phyloP scores from a whole-genome alignment of 2,329 filamentous ascomycete genomes.

The Calonectria leucothoes region DNA sequence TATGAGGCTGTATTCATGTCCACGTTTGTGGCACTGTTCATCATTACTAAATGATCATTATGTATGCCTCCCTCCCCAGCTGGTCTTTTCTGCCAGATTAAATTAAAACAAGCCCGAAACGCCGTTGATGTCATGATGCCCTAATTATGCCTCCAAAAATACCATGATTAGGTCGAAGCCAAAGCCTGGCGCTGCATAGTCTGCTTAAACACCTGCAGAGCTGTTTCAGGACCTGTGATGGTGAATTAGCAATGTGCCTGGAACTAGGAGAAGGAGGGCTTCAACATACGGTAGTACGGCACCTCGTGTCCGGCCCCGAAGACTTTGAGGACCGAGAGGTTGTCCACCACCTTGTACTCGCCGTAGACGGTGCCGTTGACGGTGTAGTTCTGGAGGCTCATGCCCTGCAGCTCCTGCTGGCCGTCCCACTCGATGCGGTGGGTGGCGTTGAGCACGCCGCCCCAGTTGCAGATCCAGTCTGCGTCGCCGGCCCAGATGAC shows the following conservation, averaged over 20 bases:
- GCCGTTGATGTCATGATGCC: not conserved
- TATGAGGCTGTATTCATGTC: not conserved
- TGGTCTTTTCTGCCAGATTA: not conserved
- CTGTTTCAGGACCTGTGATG: conserved; percentile 37
- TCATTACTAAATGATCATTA: not conserved
- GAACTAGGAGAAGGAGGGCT: too few relatives aligned
- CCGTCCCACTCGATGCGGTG: conserved; percentile 58
- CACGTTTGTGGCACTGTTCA: not conserved
- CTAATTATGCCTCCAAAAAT: not conserved
- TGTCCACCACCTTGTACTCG: conserved; percentile 61
- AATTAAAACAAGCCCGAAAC: not conserved
- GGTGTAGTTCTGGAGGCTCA: conserved; percentile 54
- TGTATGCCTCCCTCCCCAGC: not conserved
- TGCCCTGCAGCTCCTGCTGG: conserved; percentile 51
- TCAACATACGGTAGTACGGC: conserved; percentile 54
- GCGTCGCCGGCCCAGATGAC: conserved; percentile 68
- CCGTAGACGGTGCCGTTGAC: conserved; percentile 60
- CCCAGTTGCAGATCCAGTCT: conserved; percentile 70
- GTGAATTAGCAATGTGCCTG: not conserved
- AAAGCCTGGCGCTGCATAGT: conserved; percentile 38
- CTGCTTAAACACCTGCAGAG: conserved; percentile 42
- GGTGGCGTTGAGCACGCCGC: conserved; percentile 60
- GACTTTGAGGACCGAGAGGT: conserved; percentile 69
- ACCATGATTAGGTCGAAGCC: conserved; percentile 25
- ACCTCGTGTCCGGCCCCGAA: conserved; percentile 70